These are phyloP conservation scores for Naganishia antarctica DNA, from an alignment of 768 basidiomycete species.

Conservation along the genomic window DNA sequence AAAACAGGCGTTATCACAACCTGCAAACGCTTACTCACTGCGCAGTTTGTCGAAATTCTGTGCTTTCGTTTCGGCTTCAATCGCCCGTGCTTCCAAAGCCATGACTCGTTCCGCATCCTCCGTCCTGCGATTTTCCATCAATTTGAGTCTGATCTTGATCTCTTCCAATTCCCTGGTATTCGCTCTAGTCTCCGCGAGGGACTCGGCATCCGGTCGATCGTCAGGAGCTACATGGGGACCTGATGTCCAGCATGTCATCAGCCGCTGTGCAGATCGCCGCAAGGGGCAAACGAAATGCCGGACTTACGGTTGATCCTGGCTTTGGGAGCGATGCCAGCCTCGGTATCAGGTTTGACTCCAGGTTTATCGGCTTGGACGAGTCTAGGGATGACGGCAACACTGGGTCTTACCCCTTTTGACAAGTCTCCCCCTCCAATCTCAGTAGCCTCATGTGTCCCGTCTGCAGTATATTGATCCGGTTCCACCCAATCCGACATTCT, in stretches of 20 bases:
- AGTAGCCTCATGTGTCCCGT: not conserved
- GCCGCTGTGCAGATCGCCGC: not conserved
- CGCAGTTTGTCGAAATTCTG: conserved; percentile 83
- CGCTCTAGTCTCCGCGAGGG: not conserved
- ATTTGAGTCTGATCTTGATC: conserved; percentile 71
- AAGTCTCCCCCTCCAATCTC: not conserved
- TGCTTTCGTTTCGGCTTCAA: conserved; percentile 77
- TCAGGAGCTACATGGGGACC: not conserved
- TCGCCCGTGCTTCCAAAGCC: conserved; percentile 75
- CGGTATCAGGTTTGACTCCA: too few relatives aligned
- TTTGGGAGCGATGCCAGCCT: too few relatives aligned
- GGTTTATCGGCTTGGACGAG: too few relatives aligned
- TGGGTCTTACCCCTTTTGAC: not conserved
- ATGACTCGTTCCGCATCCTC: conserved; percentile 81
- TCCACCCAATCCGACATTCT: not conserved
- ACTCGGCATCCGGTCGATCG: not conserved
- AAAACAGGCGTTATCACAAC: not conserved
- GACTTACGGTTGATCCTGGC: too few relatives aligned
- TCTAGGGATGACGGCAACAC: too few relatives aligned
- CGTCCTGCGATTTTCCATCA: conserved; percentile 76
- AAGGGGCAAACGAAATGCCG: too few relatives aligned
- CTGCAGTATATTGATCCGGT: too few relatives aligned
- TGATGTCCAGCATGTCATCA: too few relatives aligned
- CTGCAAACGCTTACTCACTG: conserved; percentile 36
- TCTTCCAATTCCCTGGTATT: conserved; percentile 57